Evolutionary conservation across 768 basidiomycete genomes (phyloP).

Genomic region (Exsudoporus frostii): DNA sequence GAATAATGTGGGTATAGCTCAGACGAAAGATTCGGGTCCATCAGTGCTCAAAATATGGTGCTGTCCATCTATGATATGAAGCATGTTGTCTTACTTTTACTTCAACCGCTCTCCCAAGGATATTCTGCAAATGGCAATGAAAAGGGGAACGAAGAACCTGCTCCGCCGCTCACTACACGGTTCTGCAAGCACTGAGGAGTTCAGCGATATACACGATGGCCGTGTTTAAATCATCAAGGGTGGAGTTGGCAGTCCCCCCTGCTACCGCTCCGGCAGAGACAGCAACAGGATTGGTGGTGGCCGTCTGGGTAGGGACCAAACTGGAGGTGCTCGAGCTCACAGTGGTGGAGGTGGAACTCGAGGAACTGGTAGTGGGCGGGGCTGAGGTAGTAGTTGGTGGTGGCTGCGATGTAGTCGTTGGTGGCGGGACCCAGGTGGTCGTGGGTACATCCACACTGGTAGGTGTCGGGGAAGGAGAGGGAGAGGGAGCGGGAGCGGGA

Average conservation of each 20-base stretch:
- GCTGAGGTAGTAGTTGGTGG: constrained; percentile 22
- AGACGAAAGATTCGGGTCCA: constrained; percentile 17
- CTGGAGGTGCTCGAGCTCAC: constrained; percentile 21
- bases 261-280: constrained; percentile 13
- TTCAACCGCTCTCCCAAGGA: background rate
- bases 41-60: constrained; percentile 13
- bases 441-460: constrained; percentile 4
- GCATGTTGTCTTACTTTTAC: constrained; percentile 17
- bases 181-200: constrained; percentile 16
- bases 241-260: background rate
- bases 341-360: constrained; percentile 5
- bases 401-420: constrained; percentile 23
- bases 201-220: constrained; percentile 18
- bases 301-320: constrained; percentile 18
- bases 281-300: constrained; percentile 11
- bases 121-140: background rate
- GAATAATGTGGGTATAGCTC: constrained; percentile 28
- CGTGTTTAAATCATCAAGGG: constrained; percentile 14
- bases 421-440: constrained; percentile 23
- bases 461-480: constrained; percentile 16
- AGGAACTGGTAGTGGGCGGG: constrained; percentile 12
- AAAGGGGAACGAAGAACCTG: constrained; percentile 7
- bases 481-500: constrained; percentile 15
- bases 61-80: constrained; percentile 20
- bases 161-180: constrained; percentile 3